A percentile compares a stretch with the other conserved stretches of the same genome.
Evolutionary conservation across 768 basidiomycete species (phyloP).

Genomic region (Boletales sp.): DNA sequence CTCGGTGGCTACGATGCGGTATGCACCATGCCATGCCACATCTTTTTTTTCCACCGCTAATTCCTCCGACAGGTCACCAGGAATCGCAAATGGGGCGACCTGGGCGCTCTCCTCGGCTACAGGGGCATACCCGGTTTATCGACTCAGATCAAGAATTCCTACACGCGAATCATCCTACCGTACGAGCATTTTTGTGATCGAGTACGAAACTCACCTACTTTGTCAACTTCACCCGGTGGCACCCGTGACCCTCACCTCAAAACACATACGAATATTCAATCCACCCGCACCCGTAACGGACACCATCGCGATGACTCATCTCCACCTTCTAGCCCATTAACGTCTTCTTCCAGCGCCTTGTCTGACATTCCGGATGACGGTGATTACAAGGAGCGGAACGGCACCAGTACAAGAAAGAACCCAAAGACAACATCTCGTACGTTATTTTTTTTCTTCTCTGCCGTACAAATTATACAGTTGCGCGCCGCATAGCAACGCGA

Average conservation of each 20-base stretch:
- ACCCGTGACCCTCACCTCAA: conserved; percentile 50
- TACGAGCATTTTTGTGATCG: conserved; percentile 88
- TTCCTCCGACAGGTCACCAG: conserved; percentile 61
- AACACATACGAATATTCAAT: conserved; percentile 50
- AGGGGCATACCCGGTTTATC: conserved; percentile 78
- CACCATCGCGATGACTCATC: conserved; percentile 47
- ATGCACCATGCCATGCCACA: conserved; percentile 28
- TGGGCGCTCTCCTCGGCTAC: conserved; percentile 82
- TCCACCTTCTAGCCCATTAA: conserved; percentile 70
- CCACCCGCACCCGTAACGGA: conserved; percentile 35
- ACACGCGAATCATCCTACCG: conserved; percentile 88
- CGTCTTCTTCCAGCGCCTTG: conserved; percentile 71
- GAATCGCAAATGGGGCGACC: conserved; percentile 82
- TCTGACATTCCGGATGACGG: conserved; percentile 80
- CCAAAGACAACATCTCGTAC: conserved; percentile 44
- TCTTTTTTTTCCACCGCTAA: conserved; percentile 25
- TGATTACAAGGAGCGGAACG: conserved; percentile 55
- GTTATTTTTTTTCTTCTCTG: conserved; percentile 9
- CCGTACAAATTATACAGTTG: conserved; percentile 10
- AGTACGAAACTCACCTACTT: conserved; percentile 59
- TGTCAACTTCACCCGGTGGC: conserved; percentile 36
- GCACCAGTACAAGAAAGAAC: conserved; percentile 48
- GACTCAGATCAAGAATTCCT: conserved; percentile 86
- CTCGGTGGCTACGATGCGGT: conserved; percentile 87
- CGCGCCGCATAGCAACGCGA: conserved; percentile 33